Evolutionary conservation across 495 filamentous ascomycete species (phyloP).

Genomic region (Penicillium samsonianum): DNA sequence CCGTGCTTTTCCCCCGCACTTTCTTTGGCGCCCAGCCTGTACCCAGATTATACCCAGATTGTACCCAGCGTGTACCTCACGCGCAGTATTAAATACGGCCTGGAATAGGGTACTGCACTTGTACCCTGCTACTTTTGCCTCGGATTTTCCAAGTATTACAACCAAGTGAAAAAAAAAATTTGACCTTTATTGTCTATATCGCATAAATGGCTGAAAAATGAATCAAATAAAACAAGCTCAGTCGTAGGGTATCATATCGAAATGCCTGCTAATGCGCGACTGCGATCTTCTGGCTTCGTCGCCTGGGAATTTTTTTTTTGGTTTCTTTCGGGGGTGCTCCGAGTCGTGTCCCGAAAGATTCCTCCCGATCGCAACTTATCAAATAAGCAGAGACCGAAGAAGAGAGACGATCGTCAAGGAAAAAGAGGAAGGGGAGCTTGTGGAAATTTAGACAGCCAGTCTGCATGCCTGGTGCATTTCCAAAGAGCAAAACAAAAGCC

Average conservation of each 20-base stretch:
- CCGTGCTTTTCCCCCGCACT: conserved; percentile 16
- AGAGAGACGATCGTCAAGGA: neutral
- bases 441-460: neutral
- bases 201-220: conserved; percentile 32
- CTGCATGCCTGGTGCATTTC: neutral
- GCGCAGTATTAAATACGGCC: neutral
- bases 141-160: neutral
- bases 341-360: conserved; percentile 3
- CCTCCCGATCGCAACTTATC: neutral
- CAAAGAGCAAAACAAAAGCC: neutral
- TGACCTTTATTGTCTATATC: conserved; percentile 19
- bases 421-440: neutral
- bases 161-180: neutral
- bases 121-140: neutral
- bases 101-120: neutral
- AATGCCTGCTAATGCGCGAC: conserved; percentile 53
- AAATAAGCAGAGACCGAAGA: neutral
- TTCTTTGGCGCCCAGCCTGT: neutral
- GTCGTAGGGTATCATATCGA: conserved; percentile 55
- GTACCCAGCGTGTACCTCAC: neutral
- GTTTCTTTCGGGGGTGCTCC: conserved; percentile 24
- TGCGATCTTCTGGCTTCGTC: conserved; percentile 41
- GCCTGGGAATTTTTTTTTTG: conserved; percentile 26
- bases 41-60: too few relatives aligned
- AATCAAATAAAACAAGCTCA: conserved; percentile 36